Evolutionary conservation across 495 filamentous ascomycete genomes (phyloP).

Genomic region (Parachaetomium inaequale): DNA sequence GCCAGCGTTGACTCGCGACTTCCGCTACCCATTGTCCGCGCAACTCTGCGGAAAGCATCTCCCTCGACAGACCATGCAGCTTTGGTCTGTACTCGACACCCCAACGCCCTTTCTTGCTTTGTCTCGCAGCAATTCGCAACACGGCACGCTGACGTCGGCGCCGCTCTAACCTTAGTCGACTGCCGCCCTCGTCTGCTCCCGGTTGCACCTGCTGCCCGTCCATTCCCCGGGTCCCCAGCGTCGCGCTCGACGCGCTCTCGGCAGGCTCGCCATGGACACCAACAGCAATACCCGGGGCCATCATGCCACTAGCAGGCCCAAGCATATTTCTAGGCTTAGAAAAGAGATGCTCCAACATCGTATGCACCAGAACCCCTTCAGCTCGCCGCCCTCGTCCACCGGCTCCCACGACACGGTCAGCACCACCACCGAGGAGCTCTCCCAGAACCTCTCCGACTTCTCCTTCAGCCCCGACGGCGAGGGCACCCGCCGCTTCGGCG

Average conservation of each 20-base stretch:
- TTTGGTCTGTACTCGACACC: neutral
- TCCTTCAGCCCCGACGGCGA: conserved; percentile 46
- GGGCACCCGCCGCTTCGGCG: conserved; percentile 38
- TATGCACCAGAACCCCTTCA: conserved; percentile 44
- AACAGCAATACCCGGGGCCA: conserved; percentile 32
- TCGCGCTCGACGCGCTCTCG: conserved; percentile 26
- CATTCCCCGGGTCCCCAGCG: neutral
- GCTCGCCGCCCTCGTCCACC: conserved; percentile 50
- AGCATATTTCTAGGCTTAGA: conserved; percentile 36
- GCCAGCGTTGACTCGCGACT: conserved; percentile 11
- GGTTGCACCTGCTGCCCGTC: conserved; percentile 15
- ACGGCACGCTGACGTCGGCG: neutral
- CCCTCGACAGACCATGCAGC: conserved; percentile 3
- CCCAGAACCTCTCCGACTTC: conserved; percentile 40
- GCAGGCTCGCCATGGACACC: conserved; percentile 31
- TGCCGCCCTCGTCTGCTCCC: neutral
- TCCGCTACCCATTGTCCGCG: neutral
- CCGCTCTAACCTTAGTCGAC: neutral
- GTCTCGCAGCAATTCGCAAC: conserved; percentile 5
- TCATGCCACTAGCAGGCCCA: conserved; percentile 27
- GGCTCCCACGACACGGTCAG: conserved; percentile 51
- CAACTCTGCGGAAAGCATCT: neutral
- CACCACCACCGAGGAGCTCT: conserved; percentile 37
- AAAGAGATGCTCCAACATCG: conserved; percentile 37
- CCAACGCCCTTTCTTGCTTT: neutral